Percentiles rank a stretch among this genome's conserved stretches.
Evolutionary conservation across 1,284 basidiomycete species (phyloP).

Genomic region (Lentinus polychrous): DNA sequence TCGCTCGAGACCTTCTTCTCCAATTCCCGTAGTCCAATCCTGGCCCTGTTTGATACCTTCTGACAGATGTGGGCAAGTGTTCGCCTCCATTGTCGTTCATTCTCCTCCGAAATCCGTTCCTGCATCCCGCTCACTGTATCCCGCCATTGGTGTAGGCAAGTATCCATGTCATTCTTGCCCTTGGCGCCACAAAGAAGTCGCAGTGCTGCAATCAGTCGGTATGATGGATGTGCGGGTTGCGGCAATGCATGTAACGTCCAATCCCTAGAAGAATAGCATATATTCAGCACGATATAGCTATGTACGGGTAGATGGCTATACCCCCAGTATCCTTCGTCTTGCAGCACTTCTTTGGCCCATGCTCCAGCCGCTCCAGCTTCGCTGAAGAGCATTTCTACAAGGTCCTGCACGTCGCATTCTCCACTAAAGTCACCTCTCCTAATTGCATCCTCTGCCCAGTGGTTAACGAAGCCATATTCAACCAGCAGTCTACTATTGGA

Average conservation of each 20-base stretch:
- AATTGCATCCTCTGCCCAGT: conserved; percentile 22
- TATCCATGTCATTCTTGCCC: conserved; percentile 10
- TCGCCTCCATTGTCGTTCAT: conserved; percentile 37
- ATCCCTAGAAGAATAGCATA: conserved; percentile 39
- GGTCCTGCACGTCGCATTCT: conserved; percentile 59
- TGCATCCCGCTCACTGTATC: conserved; percentile 43
- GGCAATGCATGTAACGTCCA: conserved; percentile 66
- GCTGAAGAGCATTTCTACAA: conserved; percentile 45
- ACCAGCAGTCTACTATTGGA: conserved; percentile 67
- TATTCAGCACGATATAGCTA: conserved; percentile 7
- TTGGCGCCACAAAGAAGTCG: conserved; percentile 49
- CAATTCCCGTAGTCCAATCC: conserved; percentile 9
- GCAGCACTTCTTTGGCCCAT: conserved; percentile 44
- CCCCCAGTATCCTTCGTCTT: conserved; percentile 71
- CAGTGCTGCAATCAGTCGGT: conserved; percentile 63
- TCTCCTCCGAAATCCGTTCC: conserved; percentile 35
- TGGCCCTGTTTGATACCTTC: conserved; percentile 26
- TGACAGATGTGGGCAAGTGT: conserved; percentile 32
- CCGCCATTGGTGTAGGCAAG: conserved; percentile 42
- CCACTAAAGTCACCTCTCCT: conserved; percentile 26
- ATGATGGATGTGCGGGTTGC: conserved; percentile 65
- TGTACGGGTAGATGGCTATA: conserved; percentile 26
- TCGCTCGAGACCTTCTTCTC: background rate
- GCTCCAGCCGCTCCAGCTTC: conserved; percentile 30
- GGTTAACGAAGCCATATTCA: conserved; percentile 79